These are phyloP conservation scores for Triticum monococcum DNA, from an alignment of 176 grass and related monocot species.

Conservation along the genomic window DNA sequence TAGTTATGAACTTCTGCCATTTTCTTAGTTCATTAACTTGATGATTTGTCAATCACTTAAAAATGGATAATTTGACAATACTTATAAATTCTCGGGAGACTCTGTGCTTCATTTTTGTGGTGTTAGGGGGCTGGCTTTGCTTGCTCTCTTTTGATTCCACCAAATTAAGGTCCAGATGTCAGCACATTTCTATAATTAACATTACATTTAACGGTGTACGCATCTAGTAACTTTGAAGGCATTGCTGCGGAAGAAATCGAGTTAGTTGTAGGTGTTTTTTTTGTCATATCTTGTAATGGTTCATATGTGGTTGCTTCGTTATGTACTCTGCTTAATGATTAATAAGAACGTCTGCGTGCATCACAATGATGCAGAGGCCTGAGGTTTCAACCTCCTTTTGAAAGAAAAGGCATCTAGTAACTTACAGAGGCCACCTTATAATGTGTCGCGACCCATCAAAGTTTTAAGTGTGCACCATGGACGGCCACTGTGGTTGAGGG, in stretches of 20 bases:
- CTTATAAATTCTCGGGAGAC: neutral
- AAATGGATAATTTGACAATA: neutral
- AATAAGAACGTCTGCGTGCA: too few species aligned
- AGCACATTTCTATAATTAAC: neutral
- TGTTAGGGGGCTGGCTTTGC: neutral
- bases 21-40: neutral
- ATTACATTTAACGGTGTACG: neutral
- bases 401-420: constrained; percentile 15
- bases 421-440: constrained; percentile 3
- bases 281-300: too few species aligned
- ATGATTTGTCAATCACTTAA: neutral
- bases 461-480: neutral
- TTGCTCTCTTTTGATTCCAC: neutral
- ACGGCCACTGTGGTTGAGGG: neutral
- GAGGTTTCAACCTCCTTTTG: too few species aligned
- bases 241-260: too few species aligned
- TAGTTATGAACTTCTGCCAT: neutral
- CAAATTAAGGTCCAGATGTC: neutral
- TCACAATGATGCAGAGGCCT: too few species aligned
- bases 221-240: constrained; percentile 11
- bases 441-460: neutral
- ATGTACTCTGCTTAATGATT: too few species aligned
- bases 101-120: neutral
- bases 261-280: too few species aligned
- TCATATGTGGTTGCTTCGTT: too few species aligned